A percentile compares a stretch with the other conserved stretches of the same genome.
Conservation (phyloP, 148 eudicot genomes). For the Tetragonia tetragonoides region DNA sequence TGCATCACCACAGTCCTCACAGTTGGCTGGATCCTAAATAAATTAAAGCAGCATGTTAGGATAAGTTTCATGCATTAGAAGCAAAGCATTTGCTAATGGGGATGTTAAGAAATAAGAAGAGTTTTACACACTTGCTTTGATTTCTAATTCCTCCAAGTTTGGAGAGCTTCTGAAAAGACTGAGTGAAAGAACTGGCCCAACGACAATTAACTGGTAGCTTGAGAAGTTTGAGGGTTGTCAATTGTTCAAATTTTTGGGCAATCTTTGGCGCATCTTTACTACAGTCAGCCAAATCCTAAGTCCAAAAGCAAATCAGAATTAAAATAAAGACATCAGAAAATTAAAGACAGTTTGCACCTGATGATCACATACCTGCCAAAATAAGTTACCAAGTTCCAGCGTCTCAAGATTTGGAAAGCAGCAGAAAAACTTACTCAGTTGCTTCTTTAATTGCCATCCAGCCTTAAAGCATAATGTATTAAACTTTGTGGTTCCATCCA, state of each 20-base stretch:
- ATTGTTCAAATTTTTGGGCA: background rate
- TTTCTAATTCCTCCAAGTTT: background rate
- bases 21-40: too few relatives aligned
- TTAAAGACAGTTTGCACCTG: background rate
- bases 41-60: too few relatives aligned
- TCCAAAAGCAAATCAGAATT: background rate
- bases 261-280: background rate
- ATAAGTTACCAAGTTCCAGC: background rate
- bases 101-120: too few relatives aligned
- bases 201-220: background rate
- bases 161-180: slow-evolving; percentile 14
- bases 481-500: slow-evolving; percentile 8
- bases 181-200: background rate
- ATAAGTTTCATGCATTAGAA: too few relatives aligned
- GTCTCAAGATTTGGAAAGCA: slow-evolving; percentile 5
- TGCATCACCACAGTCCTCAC: too few relatives aligned
- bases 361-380: slow-evolving; percentile 5
- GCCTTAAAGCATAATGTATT: background rate
- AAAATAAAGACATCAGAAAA: background rate
- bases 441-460: background rate
- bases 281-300: background rate
- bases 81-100: background rate
- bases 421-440: background rate
- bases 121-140: background rate
- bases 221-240: slow-evolving; percentile 1